Conservation (phyloP, 176 grass and related monocot genomes). For the Zea mays region Zm-B73-REFERENCE-NAM-5.0 NC_050105.1:18392001-18392500, state of each 20-base stretch:
- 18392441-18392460: background rate
- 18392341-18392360: background rate
- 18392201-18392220: conserved; percentile 90
- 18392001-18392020: background rate
- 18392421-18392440: background rate
- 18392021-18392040: conserved; percentile 39
- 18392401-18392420: background rate
- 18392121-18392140: conserved; percentile 86
- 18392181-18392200: conserved; percentile 81
- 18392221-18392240: conserved; percentile 59
- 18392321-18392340: background rate
- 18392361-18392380: background rate
- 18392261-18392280: conserved; percentile 6
- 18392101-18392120: conserved; percentile 91
- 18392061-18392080: conserved; percentile 56
- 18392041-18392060: conserved; percentile 80
- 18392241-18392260: conserved; percentile 42
- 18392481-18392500: background rate
- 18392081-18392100: conserved; percentile 72
- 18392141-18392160: conserved; percentile 84
- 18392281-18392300: background rate
- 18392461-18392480: background rate
- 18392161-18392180: conserved; percentile 63
- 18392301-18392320: background rate
- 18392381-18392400: background rate